phyloP scores from a whole-genome alignment of 768 basidiomycete species.

The Peribolospora baueri region DNA sequence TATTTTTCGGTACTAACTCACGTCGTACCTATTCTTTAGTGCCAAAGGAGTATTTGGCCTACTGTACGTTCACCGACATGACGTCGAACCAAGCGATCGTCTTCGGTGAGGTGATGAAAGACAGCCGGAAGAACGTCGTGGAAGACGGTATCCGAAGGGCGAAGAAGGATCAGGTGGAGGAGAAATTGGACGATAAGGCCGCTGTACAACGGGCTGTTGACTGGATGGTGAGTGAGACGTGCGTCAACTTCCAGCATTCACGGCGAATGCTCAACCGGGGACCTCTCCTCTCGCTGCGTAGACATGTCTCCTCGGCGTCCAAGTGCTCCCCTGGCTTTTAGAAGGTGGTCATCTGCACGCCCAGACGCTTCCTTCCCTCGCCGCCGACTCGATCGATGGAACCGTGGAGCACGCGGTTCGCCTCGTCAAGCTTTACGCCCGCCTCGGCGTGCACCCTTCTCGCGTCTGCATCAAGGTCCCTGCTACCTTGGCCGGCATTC shows the following conservation, averaged over 20 bases:
- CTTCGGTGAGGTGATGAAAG: conserved; percentile 6
- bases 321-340: neutral
- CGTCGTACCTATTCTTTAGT: neutral
- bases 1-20: neutral
- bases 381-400: conserved; percentile 2
- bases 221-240: conserved; percentile 5
- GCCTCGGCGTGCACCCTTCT: conserved; percentile 3
- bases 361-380: conserved; percentile 10
- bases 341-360: conserved; percentile 3
- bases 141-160: conserved; percentile 7
- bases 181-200: neutral
- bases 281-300: neutral
- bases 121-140: neutral
- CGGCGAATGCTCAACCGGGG: neutral
- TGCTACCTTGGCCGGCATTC: conserved; percentile 11
- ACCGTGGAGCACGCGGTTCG: conserved; percentile 12
- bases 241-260: neutral
- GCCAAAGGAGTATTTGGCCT: neutral
- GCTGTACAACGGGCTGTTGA: conserved; percentile 10
- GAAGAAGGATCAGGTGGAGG: neutral
- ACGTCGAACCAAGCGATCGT: conserved; percentile 12
- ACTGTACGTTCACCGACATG: conserved; percentile 9
- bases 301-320: neutral
- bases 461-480: conserved; percentile 16
- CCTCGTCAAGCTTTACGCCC: conserved; percentile 7